Evolutionary conservation across 2,329 filamentous ascomycete species (phyloP).

Genomic region (Aspergillus viridinutans): DNA sequence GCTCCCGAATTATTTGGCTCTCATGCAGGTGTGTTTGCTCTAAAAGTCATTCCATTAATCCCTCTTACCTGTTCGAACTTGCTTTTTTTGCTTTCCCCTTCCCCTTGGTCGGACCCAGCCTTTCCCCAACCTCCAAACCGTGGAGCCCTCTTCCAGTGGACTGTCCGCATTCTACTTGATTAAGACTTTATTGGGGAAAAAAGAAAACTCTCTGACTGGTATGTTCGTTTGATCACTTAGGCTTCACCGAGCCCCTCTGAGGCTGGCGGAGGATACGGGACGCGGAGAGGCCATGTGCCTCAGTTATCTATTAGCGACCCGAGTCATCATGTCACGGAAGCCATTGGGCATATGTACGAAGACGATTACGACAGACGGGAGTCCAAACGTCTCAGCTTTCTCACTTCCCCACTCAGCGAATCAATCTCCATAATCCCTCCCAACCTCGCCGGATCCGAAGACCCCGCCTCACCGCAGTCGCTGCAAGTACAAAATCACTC

Average conservation of each 20-base stretch:
- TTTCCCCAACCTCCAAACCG: background rate
- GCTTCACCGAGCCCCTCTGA: conserved; percentile 40
- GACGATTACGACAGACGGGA: conserved; percentile 62
- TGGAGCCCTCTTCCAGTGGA: background rate
- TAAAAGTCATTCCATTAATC: background rate
- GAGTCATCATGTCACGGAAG: conserved; percentile 89
- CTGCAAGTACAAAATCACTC: conserved; percentile 30
- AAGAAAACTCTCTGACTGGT: conserved; percentile 6
- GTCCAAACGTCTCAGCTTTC: conserved; percentile 70
- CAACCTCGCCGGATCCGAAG: conserved; percentile 24
- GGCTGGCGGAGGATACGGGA: conserved; percentile 45
- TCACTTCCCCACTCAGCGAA: conserved; percentile 49
- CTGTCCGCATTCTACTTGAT: background rate
- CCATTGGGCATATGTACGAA: conserved; percentile 86
- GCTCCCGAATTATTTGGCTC: conserved; percentile 27
- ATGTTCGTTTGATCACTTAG: conserved; percentile 21
- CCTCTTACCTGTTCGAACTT: conserved; percentile 3
- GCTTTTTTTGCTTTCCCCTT: conserved; percentile 2
- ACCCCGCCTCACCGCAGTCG: conserved; percentile 24
- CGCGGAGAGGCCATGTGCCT: conserved; percentile 55
- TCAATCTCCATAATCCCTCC: conserved; percentile 38
- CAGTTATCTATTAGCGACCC: conserved; percentile 76
- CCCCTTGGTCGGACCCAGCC: background rate
- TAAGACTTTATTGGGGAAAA: background rate
- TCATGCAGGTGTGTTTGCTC: conserved; percentile 36